Evolutionary conservation across 345 rosid genomes (phyloP).

Genomic region (Lumnitzera littorea): DNA sequence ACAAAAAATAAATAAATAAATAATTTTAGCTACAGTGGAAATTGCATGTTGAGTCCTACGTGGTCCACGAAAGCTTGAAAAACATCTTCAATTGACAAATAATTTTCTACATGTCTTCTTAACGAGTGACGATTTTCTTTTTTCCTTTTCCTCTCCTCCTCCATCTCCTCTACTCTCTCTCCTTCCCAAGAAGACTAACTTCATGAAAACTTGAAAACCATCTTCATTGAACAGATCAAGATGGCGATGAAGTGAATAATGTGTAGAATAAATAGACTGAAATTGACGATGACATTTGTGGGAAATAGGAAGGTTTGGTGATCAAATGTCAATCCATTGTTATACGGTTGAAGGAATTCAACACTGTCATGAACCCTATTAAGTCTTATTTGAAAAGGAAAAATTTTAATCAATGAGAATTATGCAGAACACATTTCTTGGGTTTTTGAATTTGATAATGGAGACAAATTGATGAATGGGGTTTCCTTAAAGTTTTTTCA

Average conservation of each 20-base stretch:
- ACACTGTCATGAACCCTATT: constrained; percentile 40
- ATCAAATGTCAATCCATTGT: constrained; percentile 29
- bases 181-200: constrained; percentile 34
- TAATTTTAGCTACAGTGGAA: too few relatives aligned
- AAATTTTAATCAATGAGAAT: not conserved
- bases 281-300: constrained; percentile 22
- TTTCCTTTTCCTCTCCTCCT: constrained; percentile 4
- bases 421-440: constrained; percentile 8
- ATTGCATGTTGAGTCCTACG: too few relatives aligned
- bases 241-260: constrained; percentile 35
- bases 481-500: constrained; percentile 66
- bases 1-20: too few relatives aligned
- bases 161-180: constrained; percentile 24
- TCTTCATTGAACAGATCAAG: constrained; percentile 33
- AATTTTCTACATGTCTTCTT: too few relatives aligned
- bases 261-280: constrained; percentile 22
- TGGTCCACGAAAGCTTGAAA: too few relatives aligned
- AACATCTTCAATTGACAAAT: too few relatives aligned
- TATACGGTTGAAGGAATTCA: constrained; percentile 49
- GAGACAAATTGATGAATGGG: constrained; percentile 32
- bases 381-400: constrained; percentile 28
- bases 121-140: too few relatives aligned
- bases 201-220: constrained; percentile 18
- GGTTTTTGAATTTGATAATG: constrained; percentile 30
- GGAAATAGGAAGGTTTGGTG: constrained; percentile 21